Evolutionary conservation across 192 early-diverging fungal species (phyloP), one percentile per base, ranked within the genome.

Genomic region (Podochytrium sp.): DNA sequence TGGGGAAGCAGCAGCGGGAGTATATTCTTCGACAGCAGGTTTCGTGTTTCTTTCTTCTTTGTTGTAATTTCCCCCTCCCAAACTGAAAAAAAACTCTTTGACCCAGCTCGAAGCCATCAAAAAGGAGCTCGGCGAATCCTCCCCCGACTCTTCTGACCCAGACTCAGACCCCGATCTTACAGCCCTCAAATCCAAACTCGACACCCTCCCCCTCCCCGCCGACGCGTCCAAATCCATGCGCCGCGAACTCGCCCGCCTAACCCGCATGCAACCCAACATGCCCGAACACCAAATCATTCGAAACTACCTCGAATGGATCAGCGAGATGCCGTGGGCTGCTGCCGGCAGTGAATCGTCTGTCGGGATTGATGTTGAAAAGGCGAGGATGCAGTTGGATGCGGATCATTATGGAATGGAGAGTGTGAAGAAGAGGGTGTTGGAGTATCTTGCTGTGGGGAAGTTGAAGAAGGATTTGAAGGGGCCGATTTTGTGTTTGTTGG

Each of bases 341-440:
- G 29, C 2, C n/a, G 35, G 32, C 37, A 51, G 49, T 38, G 29
- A 35, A n/a, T n/a, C n/a, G n/a, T 6, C 30, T 23, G 91, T 92
- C 68, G 74, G 82, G 2, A 58, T 94, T 49, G 92, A 94, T 82
- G 89, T 95, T 49, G 71, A 75, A 14, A 77, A 76, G 18, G 90
- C 93, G 0, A 78, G 88, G 37, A 56, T 80, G 37, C 87, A 91
- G 68, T 76, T 95, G 56, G 88, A 94, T 58, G 86, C 87, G 38
- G 93, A 95, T 80, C 94, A 95, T 79, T 90, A 87, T 76, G 93
- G 94, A 6, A 80, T 95, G 33, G 89, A 91, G 18, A 88, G 88
- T 50, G 90, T 95, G 68, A 94, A 95, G 74, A 89, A 83, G 25
- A 83, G 94, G 37, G 89, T 95, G 34, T 73, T 95, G 42, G 94